Percentiles rank a stretch among this genome's conserved stretches.
Conservation (phyloP, 306 rosid species). For the Cajanus cajan region DNA sequence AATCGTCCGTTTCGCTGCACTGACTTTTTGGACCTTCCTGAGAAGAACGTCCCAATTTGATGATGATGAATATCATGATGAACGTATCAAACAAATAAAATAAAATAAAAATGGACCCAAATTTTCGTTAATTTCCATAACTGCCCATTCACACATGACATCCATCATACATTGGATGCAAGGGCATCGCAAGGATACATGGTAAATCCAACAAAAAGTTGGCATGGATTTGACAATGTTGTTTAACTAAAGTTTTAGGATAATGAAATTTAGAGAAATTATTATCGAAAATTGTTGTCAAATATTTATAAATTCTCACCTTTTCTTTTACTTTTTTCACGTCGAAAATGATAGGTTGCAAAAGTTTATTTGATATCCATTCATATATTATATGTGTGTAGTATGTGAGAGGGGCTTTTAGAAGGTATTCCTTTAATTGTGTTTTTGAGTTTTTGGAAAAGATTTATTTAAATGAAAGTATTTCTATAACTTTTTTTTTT, state of each 20-base stretch:
- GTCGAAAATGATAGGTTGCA: neutral
- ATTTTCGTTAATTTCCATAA: slow-evolving; percentile 31
- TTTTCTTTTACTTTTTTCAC: neutral
- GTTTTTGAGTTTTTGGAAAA: no score
- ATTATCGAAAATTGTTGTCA: neutral
- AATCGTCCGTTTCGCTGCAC: slow-evolving; percentile 67
- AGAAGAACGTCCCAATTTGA: slow-evolving; percentile 55
- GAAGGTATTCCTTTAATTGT: no score
- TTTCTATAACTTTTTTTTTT: no score
- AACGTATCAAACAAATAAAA: slow-evolving; percentile 28
- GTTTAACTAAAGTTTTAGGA: neutral
- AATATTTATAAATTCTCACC: neutral
- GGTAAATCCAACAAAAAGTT: neutral
- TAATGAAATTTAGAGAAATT: neutral
- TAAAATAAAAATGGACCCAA: slow-evolving; percentile 14
- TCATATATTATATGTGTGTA: no score
- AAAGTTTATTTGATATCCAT: no score
- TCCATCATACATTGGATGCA: neutral
- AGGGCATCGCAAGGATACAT: neutral
- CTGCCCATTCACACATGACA: slow-evolving; percentile 38
- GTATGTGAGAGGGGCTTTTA: no score
- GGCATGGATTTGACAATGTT: slow-evolving; percentile 9
- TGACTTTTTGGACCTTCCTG: slow-evolving; percentile 68
- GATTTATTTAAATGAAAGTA: no score
- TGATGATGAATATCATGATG: slow-evolving; percentile 31